Evolutionary conservation across 2,329 filamentous ascomycete genomes (phyloP), one percentile per base, ranked within the genome.

Genomic region (Stachybotrys chartarum): DNA sequence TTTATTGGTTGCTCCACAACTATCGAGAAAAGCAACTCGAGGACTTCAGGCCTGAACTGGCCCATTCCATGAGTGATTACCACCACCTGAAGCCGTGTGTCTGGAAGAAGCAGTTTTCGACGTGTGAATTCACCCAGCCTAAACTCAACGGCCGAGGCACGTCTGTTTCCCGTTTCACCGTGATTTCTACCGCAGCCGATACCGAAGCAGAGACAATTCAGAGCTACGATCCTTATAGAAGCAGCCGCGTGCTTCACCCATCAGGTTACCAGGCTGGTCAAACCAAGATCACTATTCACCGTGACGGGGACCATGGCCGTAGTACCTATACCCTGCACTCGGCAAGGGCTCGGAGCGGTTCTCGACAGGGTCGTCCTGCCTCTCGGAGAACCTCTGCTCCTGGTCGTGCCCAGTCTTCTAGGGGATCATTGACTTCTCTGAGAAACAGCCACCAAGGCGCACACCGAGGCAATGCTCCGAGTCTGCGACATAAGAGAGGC

Each of bases 31-130:
- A 90, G 59, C 87, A 94, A 62, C 72, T 96, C 1, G 92, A 97
- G 68, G 90, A 96, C 66, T 97, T 94, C 66, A 87, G 87, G 57
- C 85, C 86, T 32, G 82, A 88, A 24, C 75, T 97, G 55, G 83
- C 83, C n/a, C 88, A 94, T 66, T 96, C 93, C 1, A 82, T 87
- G 55, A 96, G 91, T 70, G 93, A 97, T 66, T 94, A 95, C 63
- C 93, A 97, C 64, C 91, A 95, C 64, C 81, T 89, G 44, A 79
- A 78, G 55, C 82, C 83, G 11, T 70, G 75, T 0, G 72, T 75
- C 31, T 82, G 83, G 75, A 80, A 78, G 59, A 84, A 81, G 63
- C 79, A 82, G 50, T 76, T 84, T 51, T 84, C 83, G 0, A 86
- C 84, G 0, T 78, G 82, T 58, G 75, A 85, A 59, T 87, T 87